Conservation (phyloP, 2,329 filamentous ascomycete genomes). For the Xylaria sp. region DNA sequence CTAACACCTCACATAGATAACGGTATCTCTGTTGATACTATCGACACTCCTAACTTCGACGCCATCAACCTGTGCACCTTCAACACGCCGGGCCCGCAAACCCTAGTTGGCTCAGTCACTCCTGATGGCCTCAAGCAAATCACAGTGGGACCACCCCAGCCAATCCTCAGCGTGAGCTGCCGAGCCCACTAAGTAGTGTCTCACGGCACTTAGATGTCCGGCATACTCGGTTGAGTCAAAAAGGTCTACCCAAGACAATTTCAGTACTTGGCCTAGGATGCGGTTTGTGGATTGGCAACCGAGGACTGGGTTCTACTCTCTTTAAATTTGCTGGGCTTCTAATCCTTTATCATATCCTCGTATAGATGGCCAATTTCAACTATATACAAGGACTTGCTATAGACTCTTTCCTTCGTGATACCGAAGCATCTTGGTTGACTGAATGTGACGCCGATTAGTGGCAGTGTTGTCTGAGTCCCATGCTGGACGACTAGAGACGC, state of each 20-base stretch:
- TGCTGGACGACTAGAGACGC: background rate
- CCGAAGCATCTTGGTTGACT: background rate
- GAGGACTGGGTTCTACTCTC: background rate
- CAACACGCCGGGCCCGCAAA: constrained; percentile 49
- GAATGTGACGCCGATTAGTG: background rate
- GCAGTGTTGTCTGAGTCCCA: background rate
- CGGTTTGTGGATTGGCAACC: background rate
- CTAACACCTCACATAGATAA: constrained; percentile 49
- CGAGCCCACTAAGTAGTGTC: constrained; percentile 50
- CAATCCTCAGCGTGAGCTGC: constrained; percentile 56
- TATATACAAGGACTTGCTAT: background rate
- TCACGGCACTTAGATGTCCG: background rate
- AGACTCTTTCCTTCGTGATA: too few species aligned
- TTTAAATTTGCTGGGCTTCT: background rate
- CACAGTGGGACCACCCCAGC: constrained; percentile 57
- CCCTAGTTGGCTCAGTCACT: constrained; percentile 49
- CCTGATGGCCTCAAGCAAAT: constrained; percentile 52
- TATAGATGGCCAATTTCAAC: background rate
- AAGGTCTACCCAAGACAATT: background rate
- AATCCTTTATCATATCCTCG: background rate
- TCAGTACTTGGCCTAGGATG: background rate
- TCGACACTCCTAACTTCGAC: constrained; percentile 57
- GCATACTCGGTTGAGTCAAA: background rate
- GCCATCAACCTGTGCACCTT: constrained; percentile 57
- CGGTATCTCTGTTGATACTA: constrained; percentile 52